Evolutionary conservation across 1,139 yeast genomes (phyloP), one percentile per base, ranked within the genome.

Genomic region (Scheffersomyces lignicola): DNA sequence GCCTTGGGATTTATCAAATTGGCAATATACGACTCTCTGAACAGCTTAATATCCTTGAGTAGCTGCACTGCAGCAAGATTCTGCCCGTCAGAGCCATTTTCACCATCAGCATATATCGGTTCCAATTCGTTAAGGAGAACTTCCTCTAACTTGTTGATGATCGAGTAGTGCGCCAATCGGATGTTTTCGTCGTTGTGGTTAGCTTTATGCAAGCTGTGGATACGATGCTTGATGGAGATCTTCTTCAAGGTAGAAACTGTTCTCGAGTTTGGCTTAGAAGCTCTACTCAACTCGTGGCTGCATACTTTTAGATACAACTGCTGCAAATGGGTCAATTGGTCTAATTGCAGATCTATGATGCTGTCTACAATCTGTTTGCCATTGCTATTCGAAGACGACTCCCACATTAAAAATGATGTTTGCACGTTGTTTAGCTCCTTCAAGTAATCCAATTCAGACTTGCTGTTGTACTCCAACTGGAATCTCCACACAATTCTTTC

Each of bases 401-500:
- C 74, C 73, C 73, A 69, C 7, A 69, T 68, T 33, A 67, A 45
- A 31, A 63, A 54, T n/a, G 64, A 51, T n/a, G 62, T 51, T 33
- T 53, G 57, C 18, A 62, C 22, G 14, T 48, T 48, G 31, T 51
- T 36, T 22, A 68, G 41, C 9, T 35, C 30, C 15, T 45, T 39
- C 7, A 69, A 58, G 33, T 51, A 60, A 35, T 55, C 42, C 6
- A 41, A 22, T 39, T 62, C 69, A 22, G 55, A 52, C 34, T 48
- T 49, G 5, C 12, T 14, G 37, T 58, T 47, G 39, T 65, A 66
- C 25, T 68, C 69, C 37, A 67, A 65, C 39, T 61, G 56, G 41
- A 65, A 68, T 40, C 60, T 64, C 75, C 75, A 69, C 10, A 68
- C 56, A 3, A 66, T 60, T 18, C 75, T 43, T 44, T 69, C 75